phyloP scores from a whole-genome alignment of 352 stramenopile species.

The Aphanomyces euteiches region DNA sequence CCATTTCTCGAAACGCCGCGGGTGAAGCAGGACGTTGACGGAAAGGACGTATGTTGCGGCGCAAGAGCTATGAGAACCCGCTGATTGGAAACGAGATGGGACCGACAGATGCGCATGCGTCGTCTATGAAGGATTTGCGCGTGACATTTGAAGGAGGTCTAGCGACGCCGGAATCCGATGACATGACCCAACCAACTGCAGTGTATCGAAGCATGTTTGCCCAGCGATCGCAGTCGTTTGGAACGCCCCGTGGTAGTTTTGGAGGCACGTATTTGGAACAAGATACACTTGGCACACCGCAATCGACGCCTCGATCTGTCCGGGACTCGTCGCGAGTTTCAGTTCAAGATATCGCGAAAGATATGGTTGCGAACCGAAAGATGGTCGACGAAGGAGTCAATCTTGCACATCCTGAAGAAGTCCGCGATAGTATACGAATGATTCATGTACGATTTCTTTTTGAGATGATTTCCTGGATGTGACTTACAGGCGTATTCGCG shows the following conservation, averaged over 20 bases:
- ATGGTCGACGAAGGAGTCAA: conserved; percentile 71
- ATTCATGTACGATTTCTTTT: conserved; percentile 42
- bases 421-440: conserved; percentile 76
- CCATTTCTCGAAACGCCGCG: neutral
- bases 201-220: conserved; percentile 16
- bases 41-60: neutral
- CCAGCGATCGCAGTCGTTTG: conserved; percentile 14
- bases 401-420: conserved; percentile 57
- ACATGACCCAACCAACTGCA: conserved; percentile 19
- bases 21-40: no score
- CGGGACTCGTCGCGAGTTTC: conserved; percentile 44
- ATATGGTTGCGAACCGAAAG: conserved; percentile 59
- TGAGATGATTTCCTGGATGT: neutral
- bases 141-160: conserved; percentile 1
- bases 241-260: conserved; percentile 22
- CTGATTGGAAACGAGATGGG: neutral
- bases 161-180: conserved; percentile 3
- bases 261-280: neutral
- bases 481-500: conserved; percentile 61
- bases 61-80: neutral
- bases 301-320: conserved; percentile 34
- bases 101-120: neutral
- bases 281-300: conserved; percentile 7
- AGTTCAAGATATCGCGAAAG: conserved; percentile 64
- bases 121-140: neutral